Percentiles rank a stretch among this genome's conserved stretches.
These are phyloP conservation scores for Pseudogymnoascus sp. DNA, from an alignment of 2,329 filamentous ascomycete species.

Conservation along the genomic window DNA sequence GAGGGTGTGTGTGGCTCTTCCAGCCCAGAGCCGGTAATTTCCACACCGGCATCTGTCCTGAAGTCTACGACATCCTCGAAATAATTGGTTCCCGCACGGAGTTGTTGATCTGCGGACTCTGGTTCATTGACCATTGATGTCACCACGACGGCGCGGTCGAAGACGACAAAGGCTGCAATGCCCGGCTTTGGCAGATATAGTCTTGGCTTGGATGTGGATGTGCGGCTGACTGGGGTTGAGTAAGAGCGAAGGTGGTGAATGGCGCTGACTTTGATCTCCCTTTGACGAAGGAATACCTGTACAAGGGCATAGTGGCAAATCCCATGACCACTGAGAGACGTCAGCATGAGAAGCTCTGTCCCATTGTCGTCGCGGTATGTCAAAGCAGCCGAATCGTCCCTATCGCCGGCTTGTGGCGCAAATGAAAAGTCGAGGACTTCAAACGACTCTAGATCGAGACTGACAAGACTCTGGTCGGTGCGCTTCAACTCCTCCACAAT, in stretches of 20 bases:
- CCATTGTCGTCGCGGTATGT: conserved; percentile 37
- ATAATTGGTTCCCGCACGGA: conserved; percentile 57
- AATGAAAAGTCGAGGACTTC: conserved; percentile 75
- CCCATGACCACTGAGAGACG: conserved; percentile 44
- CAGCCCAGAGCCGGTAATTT: conserved; percentile 54
- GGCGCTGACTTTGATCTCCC: conserved; percentile 49
- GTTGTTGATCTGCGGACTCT: conserved; percentile 67
- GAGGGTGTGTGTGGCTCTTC: conserved; percentile 44
- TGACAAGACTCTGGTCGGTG: conserved; percentile 39
- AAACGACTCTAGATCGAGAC: conserved; percentile 49
- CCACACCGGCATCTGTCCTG: conserved; percentile 52
- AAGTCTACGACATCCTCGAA: conserved; percentile 88
- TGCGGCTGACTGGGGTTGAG: conserved; percentile 38
- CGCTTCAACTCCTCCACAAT: conserved; percentile 55
- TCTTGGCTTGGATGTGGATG: conserved; percentile 43
- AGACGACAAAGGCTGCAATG: conserved; percentile 72
- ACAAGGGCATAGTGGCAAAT: conserved; percentile 62
- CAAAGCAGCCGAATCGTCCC: conserved; percentile 38
- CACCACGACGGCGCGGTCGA: conserved; percentile 69
- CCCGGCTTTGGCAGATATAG: conserved; percentile 71
- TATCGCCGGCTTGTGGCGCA: conserved; percentile 44
- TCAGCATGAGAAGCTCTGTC: conserved; percentile 52
- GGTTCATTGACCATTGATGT: conserved; percentile 60
- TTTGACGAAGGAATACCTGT: conserved; percentile 55
- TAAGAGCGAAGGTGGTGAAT: conserved; percentile 61